Base-by-base conservation (phyloP, 2,329 filamentous ascomycete genomes). In the Cucurbitaria berberidis region DNA sequence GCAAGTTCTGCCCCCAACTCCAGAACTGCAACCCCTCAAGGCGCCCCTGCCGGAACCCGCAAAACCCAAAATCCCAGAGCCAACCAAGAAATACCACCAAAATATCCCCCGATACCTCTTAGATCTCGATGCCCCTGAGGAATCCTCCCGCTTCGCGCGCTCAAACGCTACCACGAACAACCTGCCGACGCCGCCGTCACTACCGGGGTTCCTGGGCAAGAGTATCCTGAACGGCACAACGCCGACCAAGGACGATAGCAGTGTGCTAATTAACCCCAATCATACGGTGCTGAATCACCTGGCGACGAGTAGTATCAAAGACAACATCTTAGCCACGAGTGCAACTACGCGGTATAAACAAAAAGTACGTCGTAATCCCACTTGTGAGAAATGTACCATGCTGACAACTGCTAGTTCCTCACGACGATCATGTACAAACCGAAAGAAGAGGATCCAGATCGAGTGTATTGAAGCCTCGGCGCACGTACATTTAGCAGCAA, bases 351-450 rank as follows among this genome's bases (percentile, higher is more conserved):
- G 95, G 74, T 99, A 98, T 76, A 96, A 92, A 79, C 89, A 90
- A 77, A 99, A 99, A 86, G 91, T 91, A 69, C 51, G 81, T 67
- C 30, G 36, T 22, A 15, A 21, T 2, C 18, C 15, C 16, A 24
- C 40, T 9, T 11, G 5, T 16, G 26, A 8, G 29, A 18, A 16
- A n/a, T 48, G 41, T 18, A 41, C 10, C 13, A 22, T 24, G 5
- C 57, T 68, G 48, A 66, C 45, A 30, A 22, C 9, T 50, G 45
- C 21, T 66, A 97, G 93, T 98, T 98, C 77, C 89, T 98, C 30
- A 98, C 93, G 3, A 97, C 93, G 2, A 96, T 98, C 72, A 89
- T 98, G 81, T 98, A 98, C 79, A 98, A 97, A 80, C 92, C 91
- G 16, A 91, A 92, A 18, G 81, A 74, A 57, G 78, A 79, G n/a